Conservation (phyloP, 2,329 filamentous ascomycete species). For the Fusarium sororula region DNA sequence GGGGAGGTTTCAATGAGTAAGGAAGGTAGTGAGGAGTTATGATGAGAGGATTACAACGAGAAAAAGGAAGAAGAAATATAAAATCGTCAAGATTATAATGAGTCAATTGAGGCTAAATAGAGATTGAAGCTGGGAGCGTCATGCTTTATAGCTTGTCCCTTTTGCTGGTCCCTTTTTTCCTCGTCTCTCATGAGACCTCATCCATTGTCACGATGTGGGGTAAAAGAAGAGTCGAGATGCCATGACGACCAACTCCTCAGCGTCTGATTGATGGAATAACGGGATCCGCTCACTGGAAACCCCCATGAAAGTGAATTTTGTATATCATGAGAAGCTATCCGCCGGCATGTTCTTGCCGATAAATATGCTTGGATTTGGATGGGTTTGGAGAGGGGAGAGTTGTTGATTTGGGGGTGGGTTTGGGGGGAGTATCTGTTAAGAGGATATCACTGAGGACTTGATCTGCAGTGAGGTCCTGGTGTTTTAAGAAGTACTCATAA, state of each 20-base stretch:
- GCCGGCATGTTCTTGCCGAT: slow-evolving; percentile 24
- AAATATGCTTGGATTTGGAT: slow-evolving; percentile 5
- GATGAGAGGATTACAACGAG: background rate
- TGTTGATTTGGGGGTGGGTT: slow-evolving; percentile 28
- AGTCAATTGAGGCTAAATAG: slow-evolving; percentile 23
- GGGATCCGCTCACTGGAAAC: slow-evolving; percentile 21
- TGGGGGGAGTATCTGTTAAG: slow-evolving; percentile 1
- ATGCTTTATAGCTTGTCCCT: slow-evolving; percentile 32
- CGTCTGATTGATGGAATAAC: slow-evolving; percentile 39
- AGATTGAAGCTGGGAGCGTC: slow-evolving; percentile 3
- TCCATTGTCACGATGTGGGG: slow-evolving; percentile 31
- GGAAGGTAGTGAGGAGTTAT: background rate
- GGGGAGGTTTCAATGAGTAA: background rate
- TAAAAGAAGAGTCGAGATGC: slow-evolving; percentile 28
- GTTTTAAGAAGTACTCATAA: no score
- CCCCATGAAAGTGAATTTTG: slow-evolving; percentile 18
- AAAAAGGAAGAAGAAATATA: background rate
- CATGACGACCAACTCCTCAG: slow-evolving; percentile 20
- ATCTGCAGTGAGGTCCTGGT: no score
- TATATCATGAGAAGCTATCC: slow-evolving; percentile 32
- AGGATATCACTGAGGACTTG: no score
- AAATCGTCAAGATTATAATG: background rate
- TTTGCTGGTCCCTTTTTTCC: background rate
- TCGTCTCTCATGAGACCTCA: slow-evolving; percentile 30
- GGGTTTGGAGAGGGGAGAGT: slow-evolving; percentile 9